Conservation (phyloP, 2,329 filamentous ascomycete genomes). For the Ramularia endophylla region DNA sequence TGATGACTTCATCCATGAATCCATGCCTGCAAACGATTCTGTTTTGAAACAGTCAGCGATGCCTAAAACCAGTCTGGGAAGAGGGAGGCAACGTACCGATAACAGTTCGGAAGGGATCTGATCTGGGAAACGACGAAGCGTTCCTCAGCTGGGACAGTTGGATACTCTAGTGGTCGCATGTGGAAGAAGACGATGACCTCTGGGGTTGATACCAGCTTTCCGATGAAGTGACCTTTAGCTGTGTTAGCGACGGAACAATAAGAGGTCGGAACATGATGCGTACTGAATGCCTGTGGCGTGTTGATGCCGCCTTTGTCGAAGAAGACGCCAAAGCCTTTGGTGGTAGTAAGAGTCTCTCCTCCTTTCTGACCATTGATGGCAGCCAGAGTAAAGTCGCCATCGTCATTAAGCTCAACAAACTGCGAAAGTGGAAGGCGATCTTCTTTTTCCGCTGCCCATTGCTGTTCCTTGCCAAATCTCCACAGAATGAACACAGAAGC, state of each 20-base stretch:
- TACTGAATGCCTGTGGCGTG: constrained; percentile 62
- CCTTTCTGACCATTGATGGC: constrained; percentile 20
- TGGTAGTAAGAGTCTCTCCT: constrained; percentile 36
- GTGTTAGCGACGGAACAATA: too few species aligned
- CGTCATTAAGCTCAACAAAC: constrained; percentile 33
- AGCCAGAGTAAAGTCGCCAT: constrained; percentile 23
- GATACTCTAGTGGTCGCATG: constrained; percentile 56
- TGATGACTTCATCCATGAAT: constrained; percentile 66
- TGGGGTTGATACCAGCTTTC: constrained; percentile 62
- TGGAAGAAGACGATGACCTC: constrained; percentile 71
- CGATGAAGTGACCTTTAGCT: constrained; percentile 70
- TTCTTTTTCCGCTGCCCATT: constrained; percentile 64
- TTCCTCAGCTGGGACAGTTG: constrained; percentile 46
- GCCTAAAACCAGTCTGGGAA: too few species aligned
- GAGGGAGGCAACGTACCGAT: too few species aligned
- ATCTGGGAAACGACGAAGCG: constrained; percentile 44
- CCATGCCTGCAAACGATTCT: constrained; percentile 61
- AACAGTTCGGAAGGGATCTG: constrained; percentile 53
- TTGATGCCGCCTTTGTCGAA: constrained; percentile 69
- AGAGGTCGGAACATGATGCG: too few species aligned
- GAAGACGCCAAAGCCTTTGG: constrained; percentile 59
- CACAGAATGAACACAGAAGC: constrained; percentile 64
- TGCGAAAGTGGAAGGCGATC: constrained; percentile 52
- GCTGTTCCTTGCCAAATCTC: constrained; percentile 72
- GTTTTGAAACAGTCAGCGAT: too few species aligned